Conservation (phyloP, 208 protist species). For the Acanthamoeba lenticulata region DNA sequence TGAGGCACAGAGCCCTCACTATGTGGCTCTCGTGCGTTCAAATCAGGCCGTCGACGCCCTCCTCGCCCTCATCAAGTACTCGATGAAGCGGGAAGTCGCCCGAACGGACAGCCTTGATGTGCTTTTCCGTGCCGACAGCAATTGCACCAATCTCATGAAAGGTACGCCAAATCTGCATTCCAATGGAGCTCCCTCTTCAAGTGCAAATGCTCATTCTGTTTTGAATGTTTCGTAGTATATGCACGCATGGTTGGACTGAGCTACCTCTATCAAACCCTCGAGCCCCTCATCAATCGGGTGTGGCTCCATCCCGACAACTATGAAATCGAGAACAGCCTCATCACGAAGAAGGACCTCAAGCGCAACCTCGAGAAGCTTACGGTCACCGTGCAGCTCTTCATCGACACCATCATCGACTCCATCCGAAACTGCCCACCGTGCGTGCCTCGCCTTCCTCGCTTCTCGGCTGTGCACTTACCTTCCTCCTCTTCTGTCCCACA, state of each 20-base stretch:
- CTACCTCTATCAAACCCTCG: conserved; percentile 40
- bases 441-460: background rate
- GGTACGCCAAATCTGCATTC: background rate
- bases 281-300: conserved; percentile 28
- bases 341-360: conserved; percentile 30
- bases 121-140: conserved; percentile 33
- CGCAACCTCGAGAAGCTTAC: conserved; percentile 38
- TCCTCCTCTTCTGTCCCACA: background rate
- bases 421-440: background rate
- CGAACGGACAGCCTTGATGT: conserved; percentile 1
- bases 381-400: conserved; percentile 38
- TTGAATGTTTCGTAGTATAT: background rate
- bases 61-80: conserved; percentile 6
- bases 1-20: background rate
- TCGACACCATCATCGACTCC: conserved; percentile 41
- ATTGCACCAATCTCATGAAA: conserved; percentile 49
- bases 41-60: conserved; percentile 1
- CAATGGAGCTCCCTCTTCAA: background rate
- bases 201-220: background rate
- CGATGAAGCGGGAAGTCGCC: background rate
- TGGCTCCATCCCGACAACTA: conserved; percentile 43
- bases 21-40: conserved; percentile 12
- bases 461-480: background rate
- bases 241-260: conserved; percentile 28
- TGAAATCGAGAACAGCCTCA: conserved; percentile 35